These are phyloP conservation scores for Zygoascus flipseniorum DNA, from an alignment of 805 yeast genomes.

Conservation along the genomic window DNA sequence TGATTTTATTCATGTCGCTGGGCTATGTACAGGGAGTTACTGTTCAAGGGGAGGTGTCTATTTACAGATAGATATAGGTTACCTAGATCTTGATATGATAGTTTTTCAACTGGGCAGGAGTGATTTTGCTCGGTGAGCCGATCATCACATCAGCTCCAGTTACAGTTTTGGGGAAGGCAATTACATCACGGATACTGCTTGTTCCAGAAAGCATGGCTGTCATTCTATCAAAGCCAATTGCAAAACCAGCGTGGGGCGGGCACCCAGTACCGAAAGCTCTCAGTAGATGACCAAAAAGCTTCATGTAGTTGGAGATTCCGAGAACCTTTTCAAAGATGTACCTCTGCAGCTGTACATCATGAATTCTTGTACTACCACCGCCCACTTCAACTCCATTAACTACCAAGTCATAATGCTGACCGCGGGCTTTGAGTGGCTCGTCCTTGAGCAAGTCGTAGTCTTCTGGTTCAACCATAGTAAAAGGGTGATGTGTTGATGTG, in stretches of 20 bases:
- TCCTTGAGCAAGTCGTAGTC: conserved; percentile 52
- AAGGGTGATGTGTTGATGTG: conserved; percentile 91
- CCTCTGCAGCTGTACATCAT: conserved; percentile 70
- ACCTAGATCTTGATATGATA: conserved; percentile 38
- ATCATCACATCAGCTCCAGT: conserved; percentile 85
- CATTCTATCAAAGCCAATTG: conserved; percentile 88
- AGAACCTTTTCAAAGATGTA: conserved; percentile 61
- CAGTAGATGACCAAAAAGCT: conserved; percentile 77
- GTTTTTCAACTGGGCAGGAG: conserved; percentile 39
- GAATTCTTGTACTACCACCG: conserved; percentile 95
- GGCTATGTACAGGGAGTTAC: not conserved
- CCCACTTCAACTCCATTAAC: conserved; percentile 93
- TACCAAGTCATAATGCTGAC: conserved; percentile 92
- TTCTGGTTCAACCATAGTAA: conserved; percentile 76
- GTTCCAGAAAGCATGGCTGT: conserved; percentile 83
- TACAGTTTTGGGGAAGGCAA: conserved; percentile 91
- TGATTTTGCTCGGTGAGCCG: conserved; percentile 68
- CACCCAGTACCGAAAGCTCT: conserved; percentile 81
- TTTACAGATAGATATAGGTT: not conserved
- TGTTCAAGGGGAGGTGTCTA: not conserved
- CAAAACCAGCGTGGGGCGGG: conserved; percentile 98
- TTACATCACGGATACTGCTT: conserved; percentile 77
- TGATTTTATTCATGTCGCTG: not conserved
- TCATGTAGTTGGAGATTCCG: conserved; percentile 46
- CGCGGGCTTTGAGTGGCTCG: conserved; percentile 58